A percentile compares a stretch with the other conserved stretches of the same genome.
phyloP scores from a whole-genome alignment of 768 basidiomycete genomes.

The Lactarius trivialis region DNA sequence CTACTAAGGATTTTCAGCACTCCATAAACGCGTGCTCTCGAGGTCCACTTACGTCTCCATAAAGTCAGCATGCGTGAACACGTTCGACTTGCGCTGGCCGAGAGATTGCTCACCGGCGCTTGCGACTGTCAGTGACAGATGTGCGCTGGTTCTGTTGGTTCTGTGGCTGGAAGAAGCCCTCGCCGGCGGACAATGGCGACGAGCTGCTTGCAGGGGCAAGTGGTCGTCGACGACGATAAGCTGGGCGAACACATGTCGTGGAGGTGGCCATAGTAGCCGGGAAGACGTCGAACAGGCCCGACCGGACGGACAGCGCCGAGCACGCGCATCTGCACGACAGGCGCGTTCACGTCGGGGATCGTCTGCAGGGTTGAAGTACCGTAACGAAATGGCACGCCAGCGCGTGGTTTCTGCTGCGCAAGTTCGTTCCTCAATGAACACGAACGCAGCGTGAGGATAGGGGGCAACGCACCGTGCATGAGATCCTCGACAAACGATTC shows the following conservation, averaged over 20 bases:
- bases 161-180: slow-evolving; percentile 71
- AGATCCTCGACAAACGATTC: too few relatives aligned
- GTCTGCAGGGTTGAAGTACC: too few relatives aligned
- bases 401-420: too few relatives aligned
- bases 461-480: too few relatives aligned
- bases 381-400: too few relatives aligned
- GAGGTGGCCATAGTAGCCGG: slow-evolving; percentile 84
- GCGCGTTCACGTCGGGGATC: slow-evolving; percentile 67
- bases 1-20: slow-evolving; percentile 85
- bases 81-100: slow-evolving; percentile 72
- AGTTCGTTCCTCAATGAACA: too few relatives aligned
- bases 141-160: slow-evolving; percentile 49
- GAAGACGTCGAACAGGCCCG: slow-evolving; percentile 98
- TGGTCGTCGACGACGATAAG: slow-evolving; percentile 33
- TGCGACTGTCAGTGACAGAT: slow-evolving; percentile 62
- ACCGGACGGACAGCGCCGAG: slow-evolving; percentile 83
- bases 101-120: slow-evolving; percentile 73
- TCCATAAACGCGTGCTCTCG: slow-evolving; percentile 59
- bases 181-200: slow-evolving; percentile 46
- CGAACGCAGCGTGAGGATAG: too few relatives aligned
- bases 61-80: slow-evolving; percentile 87
- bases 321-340: slow-evolving; percentile 96
- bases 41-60: slow-evolving; percentile 79
- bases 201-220: slow-evolving; percentile 34
- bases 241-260: slow-evolving; percentile 78